Conservation (phyloP, 2,329 filamentous ascomycete genomes). For the Stromatinia cepivora region DNA sequence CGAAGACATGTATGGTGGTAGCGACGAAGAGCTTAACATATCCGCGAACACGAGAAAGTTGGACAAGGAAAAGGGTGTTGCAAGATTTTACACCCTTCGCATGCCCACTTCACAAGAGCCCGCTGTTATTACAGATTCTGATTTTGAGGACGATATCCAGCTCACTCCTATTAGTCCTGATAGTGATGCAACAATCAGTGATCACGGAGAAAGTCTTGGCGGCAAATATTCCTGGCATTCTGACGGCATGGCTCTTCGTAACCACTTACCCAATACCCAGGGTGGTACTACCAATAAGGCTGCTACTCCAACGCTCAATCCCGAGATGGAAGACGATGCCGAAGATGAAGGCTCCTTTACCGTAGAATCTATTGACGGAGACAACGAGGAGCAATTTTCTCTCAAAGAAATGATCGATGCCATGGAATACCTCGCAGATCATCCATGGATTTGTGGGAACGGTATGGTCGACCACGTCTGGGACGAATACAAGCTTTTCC, state of each 20-base stretch:
- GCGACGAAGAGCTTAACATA: not conserved
- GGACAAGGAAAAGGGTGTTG: not conserved
- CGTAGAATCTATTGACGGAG: not conserved
- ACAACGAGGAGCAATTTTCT: not conserved
- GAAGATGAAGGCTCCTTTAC: not conserved
- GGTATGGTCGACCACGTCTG: not conserved
- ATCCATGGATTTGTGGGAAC: slow-evolving; percentile 2
- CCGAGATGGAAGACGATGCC: not conserved
- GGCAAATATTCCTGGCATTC: not conserved
- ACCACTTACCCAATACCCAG: not conserved
- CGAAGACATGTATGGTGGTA: not conserved
- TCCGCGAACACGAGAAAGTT: not conserved
- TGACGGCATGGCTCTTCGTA: not conserved
- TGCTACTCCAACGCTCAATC: not conserved
- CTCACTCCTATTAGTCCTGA: not conserved
- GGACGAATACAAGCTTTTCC: slow-evolving; percentile 14
- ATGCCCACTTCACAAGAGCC: not conserved
- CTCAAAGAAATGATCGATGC: slow-evolving; percentile 15
- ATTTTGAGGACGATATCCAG: not conserved
- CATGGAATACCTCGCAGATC: slow-evolving; percentile 3
- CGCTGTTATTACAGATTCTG: not conserved
- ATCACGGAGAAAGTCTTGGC: not conserved
- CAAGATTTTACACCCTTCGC: not conserved
- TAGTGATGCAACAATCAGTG: not conserved
- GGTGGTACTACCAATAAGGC: not conserved